Base-by-base conservation (phyloP, 225 moss, liverwort and hornwort species). In the Sphagnum contortum region DNA sequence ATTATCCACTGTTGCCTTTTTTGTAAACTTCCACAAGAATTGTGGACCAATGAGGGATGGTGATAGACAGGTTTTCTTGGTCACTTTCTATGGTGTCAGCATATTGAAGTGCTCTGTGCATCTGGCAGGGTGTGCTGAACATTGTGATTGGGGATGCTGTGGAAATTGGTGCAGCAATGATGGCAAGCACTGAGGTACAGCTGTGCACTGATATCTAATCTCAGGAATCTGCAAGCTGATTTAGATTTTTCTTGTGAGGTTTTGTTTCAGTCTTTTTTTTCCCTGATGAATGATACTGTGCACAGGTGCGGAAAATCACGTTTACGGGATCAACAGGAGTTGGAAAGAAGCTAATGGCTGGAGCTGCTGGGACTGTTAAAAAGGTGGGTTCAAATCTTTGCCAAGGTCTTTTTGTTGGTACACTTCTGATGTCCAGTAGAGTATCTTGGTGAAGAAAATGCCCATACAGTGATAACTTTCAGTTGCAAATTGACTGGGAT, bases 311-410 rank as follows among this genome's bases (percentile, higher is more conserved):
- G 55, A 98, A 98, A 78, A 85, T 98, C 49, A 93, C 98, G 1
- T 98, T 98, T 66, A 98, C 98, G 68, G 98, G 98, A 57, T 98
- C 98, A 61, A 98, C 98, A 59, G 63, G 75, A 62, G 76, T 87
- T 45, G 98, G 98, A 61, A 98, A 91, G 70, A 85, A 80, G 71
- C 80, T 98, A 59, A 98, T 98, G 98, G 87, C 80, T 74, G 89
- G 87, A 64, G 87, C 93, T 68, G 85, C 98, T 59, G 81, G 83
- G 69, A 93, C 98, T 51, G 93, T 98, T 50, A 98, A 98, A 80
- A 98, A 84, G 98, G 92, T 96, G 59, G 51, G 64, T 6, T 58
- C 48, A 1, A 12, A 7, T 48, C 9, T 48, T 60, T 1, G 4
- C 45, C 52, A 48, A 52, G 69, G 58, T 45, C 50, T 59, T 64